phyloP scores from a whole-genome alignment of 371 early-diverging fungal species.

The Apophysomyces variabilis region DNA sequence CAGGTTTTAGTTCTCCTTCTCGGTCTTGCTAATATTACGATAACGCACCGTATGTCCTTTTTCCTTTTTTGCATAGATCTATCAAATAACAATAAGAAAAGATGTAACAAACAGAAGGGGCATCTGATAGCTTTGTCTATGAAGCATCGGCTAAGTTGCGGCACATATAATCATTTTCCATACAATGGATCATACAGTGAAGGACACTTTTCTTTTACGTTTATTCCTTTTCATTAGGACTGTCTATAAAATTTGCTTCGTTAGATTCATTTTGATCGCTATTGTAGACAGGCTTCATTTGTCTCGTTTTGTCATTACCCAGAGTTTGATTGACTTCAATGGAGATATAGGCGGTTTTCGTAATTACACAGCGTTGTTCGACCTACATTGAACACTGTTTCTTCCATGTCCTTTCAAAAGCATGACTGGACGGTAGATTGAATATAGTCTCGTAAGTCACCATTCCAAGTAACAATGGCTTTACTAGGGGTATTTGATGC shows the following conservation, averaged over 20 bases:
- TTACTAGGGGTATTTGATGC: constrained; percentile 18
- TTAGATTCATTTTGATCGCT: neutral
- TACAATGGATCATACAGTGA: too few species aligned
- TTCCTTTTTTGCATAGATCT: too few species aligned
- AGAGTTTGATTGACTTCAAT: neutral
- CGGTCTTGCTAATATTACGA: too few species aligned
- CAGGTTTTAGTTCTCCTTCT: too few species aligned
- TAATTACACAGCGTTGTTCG: neutral
- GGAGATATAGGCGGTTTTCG: neutral
- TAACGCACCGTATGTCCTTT: too few species aligned
- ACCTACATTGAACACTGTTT: neutral
- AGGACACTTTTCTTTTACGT: too few species aligned
- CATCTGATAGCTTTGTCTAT: too few species aligned
- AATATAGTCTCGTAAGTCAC: too few species aligned
- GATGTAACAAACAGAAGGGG: too few species aligned
- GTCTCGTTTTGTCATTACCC: neutral
- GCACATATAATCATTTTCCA: too few species aligned
- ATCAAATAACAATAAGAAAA: too few species aligned
- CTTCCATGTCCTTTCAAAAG: neutral
- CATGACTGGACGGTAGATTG: neutral
- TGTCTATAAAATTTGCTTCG: neutral
- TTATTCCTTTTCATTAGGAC: neutral
- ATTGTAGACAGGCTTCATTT: neutral
- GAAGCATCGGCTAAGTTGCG: too few species aligned
- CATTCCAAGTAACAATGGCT: neutral